Evolutionary conservation across 495 filamentous ascomycete genomes (phyloP).

Genomic region (Xylaria telfairii): DNA sequence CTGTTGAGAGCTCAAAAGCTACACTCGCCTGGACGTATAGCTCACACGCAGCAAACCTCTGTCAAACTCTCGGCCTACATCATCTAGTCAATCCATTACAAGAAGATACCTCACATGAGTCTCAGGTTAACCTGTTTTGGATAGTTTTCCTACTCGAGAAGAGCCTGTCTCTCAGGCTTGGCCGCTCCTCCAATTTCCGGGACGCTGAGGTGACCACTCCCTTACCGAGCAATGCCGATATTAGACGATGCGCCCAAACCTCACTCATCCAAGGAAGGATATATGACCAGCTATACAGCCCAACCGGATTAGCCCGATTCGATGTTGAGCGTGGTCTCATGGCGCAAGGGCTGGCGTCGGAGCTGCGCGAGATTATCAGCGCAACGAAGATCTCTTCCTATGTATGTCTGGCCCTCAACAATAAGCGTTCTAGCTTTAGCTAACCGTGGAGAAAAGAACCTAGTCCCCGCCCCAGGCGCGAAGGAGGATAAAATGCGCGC

Average conservation of each 20-base stretch:
- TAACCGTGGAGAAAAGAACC: neutral
- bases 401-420: neutral
- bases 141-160: constrained; percentile 33
- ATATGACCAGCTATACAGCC: constrained; percentile 56
- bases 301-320: constrained; percentile 46
- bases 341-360: constrained; percentile 5
- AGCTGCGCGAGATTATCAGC: constrained; percentile 29
- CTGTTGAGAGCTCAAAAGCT: constrained; percentile 33
- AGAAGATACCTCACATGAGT: neutral
- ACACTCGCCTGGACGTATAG: constrained; percentile 35
- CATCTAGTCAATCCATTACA: constrained; percentile 2
- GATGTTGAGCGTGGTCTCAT: constrained; percentile 36
- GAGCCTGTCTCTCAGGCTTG: constrained; percentile 34
- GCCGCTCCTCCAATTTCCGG: constrained; percentile 32
- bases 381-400: constrained; percentile 8
- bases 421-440: neutral
- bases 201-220: constrained; percentile 40
- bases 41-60: constrained; percentile 30
- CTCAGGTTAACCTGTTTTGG: constrained; percentile 34
- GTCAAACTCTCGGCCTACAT: constrained; percentile 33
- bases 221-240: constrained; percentile 21
- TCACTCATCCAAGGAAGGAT: constrained; percentile 54
- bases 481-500: constrained; percentile 15
- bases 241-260: constrained; percentile 38
- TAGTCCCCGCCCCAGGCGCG: neutral